These are phyloP conservation scores for Karstenula rhodostoma DNA, from an alignment of 2,329 filamentous ascomycete species.

Conservation along the genomic window DNA sequence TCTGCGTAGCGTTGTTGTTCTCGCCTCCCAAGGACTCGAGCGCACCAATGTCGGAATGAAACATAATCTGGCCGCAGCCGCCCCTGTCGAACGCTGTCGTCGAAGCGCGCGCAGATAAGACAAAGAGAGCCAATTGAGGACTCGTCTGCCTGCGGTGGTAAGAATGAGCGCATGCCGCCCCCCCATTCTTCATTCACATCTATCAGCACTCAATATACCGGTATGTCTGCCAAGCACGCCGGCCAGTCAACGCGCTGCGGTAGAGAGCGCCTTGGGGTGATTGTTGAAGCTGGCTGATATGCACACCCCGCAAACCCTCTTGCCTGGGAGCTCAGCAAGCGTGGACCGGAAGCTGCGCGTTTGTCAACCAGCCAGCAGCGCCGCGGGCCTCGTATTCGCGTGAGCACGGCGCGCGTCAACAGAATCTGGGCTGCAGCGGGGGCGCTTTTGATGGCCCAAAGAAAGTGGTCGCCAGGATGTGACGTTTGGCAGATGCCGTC, in stretches of 20 bases:
- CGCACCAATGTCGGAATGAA: conserved; percentile 2
- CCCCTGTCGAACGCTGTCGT: neutral
- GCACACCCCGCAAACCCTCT: neutral
- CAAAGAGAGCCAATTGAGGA: conserved; percentile 1
- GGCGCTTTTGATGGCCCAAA: neutral
- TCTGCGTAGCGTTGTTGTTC: neutral
- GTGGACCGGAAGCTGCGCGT: neutral
- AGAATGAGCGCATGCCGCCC: neutral
- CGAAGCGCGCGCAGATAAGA: conserved; percentile 9
- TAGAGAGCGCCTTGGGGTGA: neutral
- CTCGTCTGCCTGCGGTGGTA: neutral
- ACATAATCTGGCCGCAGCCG: neutral
- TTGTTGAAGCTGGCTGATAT: neutral
- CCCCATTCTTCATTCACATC: conserved; percentile 4
- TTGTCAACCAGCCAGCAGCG: neutral
- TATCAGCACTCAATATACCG: neutral
- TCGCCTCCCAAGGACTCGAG: neutral
- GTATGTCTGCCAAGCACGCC: neutral
- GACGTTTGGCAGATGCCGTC: neutral
- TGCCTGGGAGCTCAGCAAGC: neutral
- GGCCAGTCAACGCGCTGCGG: neutral
- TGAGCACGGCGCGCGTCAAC: conserved; percentile 3
- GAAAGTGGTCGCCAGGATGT: neutral
- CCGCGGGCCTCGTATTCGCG: neutral
- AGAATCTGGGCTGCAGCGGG: neutral